Evolutionary conservation across 768 basidiomycete genomes (phyloP), one percentile per base, ranked within the genome.

Genomic region (Podaxis sp.): DNA sequence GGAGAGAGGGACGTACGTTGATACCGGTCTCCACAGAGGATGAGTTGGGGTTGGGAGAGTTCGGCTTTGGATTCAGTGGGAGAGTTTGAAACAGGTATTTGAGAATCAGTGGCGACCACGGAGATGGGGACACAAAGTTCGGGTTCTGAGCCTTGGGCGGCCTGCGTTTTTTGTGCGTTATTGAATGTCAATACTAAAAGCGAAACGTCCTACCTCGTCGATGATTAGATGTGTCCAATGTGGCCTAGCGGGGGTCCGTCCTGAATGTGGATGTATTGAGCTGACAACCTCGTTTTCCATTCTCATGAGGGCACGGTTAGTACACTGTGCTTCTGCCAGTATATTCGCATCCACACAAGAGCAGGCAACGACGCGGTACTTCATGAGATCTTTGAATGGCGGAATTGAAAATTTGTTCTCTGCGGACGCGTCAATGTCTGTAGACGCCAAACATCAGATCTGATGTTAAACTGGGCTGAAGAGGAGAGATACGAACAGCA

Each of bases 151-250:
- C 80, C 81, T 76, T 84, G 81, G 4, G 81, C 82, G 15, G 82
- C 82, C 81, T 82, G 62, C 2, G 17, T n/a, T 24, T 38, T 12
- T 22, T 24, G 33, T 33, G 27, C 27, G 19, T 43, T n/a, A 46
- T 4, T 27, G 37, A 24, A 24, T 37, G 38, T 6, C 19, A 3
- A 19, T n/a, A 2, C 11, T 8, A 11, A 24, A 25, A 29, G 17
- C n/a, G 37, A 24, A 33, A 19, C 7, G 25, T 11, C 58, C 66
- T 40, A 79, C 81, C 71, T 84, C 82, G 59, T 84, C 82, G 59
- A 84, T 81, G 1, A 84, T 58, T 2, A 84, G 71, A 71, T 84
- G 82, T 1, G 81, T 82, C 80, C 81, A 84, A 67, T 84, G 82
- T 13, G 79, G 80, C 55, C 74, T 70, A 7, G 75, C 74, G 0